Conservation (phyloP, 805 yeast species). For the Spathaspora arborariae region DNA sequence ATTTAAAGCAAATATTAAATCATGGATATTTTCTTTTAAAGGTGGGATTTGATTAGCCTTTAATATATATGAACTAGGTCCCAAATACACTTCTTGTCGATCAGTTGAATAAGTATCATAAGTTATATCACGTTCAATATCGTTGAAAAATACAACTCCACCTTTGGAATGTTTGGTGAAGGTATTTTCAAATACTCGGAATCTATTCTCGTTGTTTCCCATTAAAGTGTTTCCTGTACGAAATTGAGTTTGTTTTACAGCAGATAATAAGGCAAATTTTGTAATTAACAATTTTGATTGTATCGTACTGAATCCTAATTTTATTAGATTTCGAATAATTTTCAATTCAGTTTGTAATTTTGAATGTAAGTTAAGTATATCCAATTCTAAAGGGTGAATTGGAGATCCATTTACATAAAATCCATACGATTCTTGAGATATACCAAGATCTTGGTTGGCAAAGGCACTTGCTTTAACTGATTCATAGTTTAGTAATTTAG, state of each 20-base stretch:
- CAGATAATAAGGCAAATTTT: slow-evolving; percentile 38
- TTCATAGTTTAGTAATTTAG: slow-evolving; percentile 10
- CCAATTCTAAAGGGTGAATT: slow-evolving; percentile 42
- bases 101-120: slow-evolving; percentile 44
- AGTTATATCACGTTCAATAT: slow-evolving; percentile 59
- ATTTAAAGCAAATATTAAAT: slow-evolving; percentile 65
- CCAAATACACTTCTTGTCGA: slow-evolving; percentile 45
- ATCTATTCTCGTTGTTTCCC: slow-evolving; percentile 34
- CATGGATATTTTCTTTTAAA: slow-evolving; percentile 70
- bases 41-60: slow-evolving; percentile 62
- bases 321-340: slow-evolving; percentile 19
- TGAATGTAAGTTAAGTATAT: slow-evolving; percentile 42
- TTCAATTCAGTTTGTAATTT: slow-evolving; percentile 24
- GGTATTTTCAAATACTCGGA: slow-evolving; percentile 23
- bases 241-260: slow-evolving; percentile 35
- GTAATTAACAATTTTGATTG: slow-evolving; percentile 32
- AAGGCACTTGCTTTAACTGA: slow-evolving; percentile 22
- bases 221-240: slow-evolving; percentile 27
- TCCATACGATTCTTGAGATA: slow-evolving; percentile 40
- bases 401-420: slow-evolving; percentile 71
- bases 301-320: slow-evolving; percentile 24
- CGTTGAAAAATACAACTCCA: slow-evolving; percentile 69
- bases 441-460: slow-evolving; percentile 34
- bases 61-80: slow-evolving; percentile 14
- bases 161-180: slow-evolving; percentile 19